Evolutionary conservation across 768 basidiomycete species (phyloP).

Genomic region (Amanita phalloides): DNA sequence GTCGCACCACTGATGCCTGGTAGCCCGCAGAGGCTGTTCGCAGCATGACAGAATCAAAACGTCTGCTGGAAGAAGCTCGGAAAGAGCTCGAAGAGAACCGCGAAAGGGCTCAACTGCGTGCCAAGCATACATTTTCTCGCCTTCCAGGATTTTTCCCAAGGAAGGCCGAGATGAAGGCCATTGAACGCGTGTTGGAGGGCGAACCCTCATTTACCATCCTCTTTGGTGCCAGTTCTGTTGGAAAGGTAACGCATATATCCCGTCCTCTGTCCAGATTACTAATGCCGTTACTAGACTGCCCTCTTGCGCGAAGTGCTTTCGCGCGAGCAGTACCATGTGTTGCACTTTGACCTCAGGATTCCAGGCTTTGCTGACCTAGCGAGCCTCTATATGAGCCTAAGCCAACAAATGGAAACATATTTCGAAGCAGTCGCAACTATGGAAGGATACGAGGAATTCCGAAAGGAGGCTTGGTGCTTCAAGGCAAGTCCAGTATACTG

Average conservation of each 20-base stretch:
- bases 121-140: slow-evolving; percentile 70
- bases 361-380: slow-evolving; percentile 75
- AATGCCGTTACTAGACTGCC: slow-evolving; percentile 40
- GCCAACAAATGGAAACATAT: slow-evolving; percentile 73
- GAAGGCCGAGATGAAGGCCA: slow-evolving; percentile 49
- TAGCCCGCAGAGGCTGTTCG: slow-evolving; percentile 74
- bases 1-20: neutral
- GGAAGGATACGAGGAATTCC: slow-evolving; percentile 62
- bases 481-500: slow-evolving; percentile 35
- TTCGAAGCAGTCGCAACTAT: slow-evolving; percentile 55
- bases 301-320: slow-evolving; percentile 71
- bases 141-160: slow-evolving; percentile 68
- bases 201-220: slow-evolving; percentile 75
- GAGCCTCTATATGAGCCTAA: slow-evolving; percentile 68
- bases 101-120: slow-evolving; percentile 53
- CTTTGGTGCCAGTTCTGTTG: slow-evolving; percentile 73
- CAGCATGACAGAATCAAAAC: slow-evolving; percentile 68
- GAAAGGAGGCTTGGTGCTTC: slow-evolving; percentile 69
- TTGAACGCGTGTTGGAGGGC: slow-evolving; percentile 55
- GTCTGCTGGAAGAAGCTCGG: slow-evolving; percentile 67
- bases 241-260: slow-evolving; percentile 42
- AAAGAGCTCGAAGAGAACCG: slow-evolving; percentile 61
- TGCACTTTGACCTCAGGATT: slow-evolving; percentile 78
- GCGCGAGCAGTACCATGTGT: slow-evolving; percentile 58
- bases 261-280: neutral